phyloP scores from a whole-genome alignment of 2,329 filamentous ascomycete species.

The Tolypocladium inflatum region DNA sequence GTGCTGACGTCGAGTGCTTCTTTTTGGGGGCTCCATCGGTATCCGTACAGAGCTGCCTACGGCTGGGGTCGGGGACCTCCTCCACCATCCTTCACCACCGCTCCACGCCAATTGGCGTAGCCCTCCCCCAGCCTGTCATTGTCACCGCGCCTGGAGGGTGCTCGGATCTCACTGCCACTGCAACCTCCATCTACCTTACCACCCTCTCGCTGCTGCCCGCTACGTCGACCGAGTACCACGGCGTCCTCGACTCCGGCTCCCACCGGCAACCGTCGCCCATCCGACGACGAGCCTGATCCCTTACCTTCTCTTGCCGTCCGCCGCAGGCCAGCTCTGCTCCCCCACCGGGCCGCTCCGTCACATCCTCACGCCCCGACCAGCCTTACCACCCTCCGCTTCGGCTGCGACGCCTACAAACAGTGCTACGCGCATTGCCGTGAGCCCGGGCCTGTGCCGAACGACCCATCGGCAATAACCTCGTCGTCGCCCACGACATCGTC shows the following conservation, averaged over 20 bases:
- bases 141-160: constrained; percentile 2
- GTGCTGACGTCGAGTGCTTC: background rate
- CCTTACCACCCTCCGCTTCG: background rate
- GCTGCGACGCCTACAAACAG: background rate
- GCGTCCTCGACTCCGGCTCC: background rate
- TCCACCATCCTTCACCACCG: constrained; percentile 3
- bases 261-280: background rate
- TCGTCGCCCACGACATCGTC: background rate
- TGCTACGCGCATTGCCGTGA: background rate
- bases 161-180: constrained; percentile 2
- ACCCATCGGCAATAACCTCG: background rate
- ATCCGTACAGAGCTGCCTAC: background rate
- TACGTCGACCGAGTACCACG: background rate
- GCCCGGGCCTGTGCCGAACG: background rate
- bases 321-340: background rate
- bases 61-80: background rate
- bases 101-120: constrained; percentile 7
- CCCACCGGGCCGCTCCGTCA: background rate
- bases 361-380: background rate
- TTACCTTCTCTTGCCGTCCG: background rate
- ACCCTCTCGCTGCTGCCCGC: background rate
- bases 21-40: background rate
- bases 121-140: constrained; percentile 7
- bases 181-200: constrained; percentile 2
- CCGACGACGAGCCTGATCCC: background rate